phyloP scores from a whole-genome alignment of 257 asterid species.

The Gentiana dahurica region DNA sequence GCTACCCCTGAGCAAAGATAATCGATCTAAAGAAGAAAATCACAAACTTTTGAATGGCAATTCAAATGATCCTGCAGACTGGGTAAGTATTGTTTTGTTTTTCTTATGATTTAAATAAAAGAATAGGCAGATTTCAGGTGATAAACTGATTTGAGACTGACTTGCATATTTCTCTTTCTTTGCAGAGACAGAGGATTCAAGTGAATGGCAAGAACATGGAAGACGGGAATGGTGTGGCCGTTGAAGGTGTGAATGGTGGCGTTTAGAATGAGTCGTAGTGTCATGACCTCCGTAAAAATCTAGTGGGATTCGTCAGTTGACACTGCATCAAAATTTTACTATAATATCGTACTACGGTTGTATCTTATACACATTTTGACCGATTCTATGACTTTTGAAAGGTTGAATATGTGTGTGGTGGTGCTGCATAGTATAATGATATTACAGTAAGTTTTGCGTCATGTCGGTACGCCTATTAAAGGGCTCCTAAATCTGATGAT shows the following conservation, averaged over 20 bases:
- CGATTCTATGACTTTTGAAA: no score
- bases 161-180: not conserved
- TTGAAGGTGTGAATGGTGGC: slow-evolving; percentile 62
- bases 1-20: slow-evolving; percentile 72
- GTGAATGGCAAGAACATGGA: slow-evolving; percentile 83
- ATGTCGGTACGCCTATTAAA: no score
- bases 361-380: no score
- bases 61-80: slow-evolving; percentile 59
- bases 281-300: slow-evolving; percentile 5
- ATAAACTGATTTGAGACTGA: slow-evolving; percentile 6
- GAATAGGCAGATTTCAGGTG: not conserved
- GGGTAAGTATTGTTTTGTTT: slow-evolving; percentile 36
- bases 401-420: no score
- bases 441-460: no score
- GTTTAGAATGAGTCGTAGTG: slow-evolving; percentile 23
- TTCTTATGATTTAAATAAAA: not conserved
- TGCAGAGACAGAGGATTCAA: slow-evolving; percentile 87
- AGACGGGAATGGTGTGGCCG: slow-evolving; percentile 63
- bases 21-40: slow-evolving; percentile 60
- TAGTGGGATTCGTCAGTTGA: no score
- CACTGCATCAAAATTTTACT: no score
- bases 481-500: no score
- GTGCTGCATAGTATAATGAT: no score
- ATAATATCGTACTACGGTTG: no score
- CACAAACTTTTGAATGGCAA: slow-evolving; percentile 74